Evolutionary conservation across 176 grass and related monocot species (phyloP), one percentile per base, ranked within the genome.

Genomic region (Alloteropsis semialata): DNA sequence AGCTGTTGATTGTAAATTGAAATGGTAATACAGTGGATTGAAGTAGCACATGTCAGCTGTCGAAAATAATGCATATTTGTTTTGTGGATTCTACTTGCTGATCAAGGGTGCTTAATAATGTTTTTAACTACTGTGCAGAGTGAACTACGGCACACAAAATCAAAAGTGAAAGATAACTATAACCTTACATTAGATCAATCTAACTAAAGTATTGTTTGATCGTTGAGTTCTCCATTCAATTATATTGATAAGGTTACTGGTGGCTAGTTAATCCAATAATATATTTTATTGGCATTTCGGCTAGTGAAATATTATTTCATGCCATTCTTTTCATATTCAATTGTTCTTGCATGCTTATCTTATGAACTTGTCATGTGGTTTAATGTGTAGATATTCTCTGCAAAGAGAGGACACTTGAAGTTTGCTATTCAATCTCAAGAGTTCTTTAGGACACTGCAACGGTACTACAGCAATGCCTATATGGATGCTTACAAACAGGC

Each of bases 401-500:
- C 92, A 78, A 93, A 94, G 45, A 96, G 91, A 92, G 93, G 93
- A 34, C 91, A 94, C 56, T 86, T 88, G 67, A 96, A 93, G 85
- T 85, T 91, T 78, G 86, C 91, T 72, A 95, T 92, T 50, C 93
- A 93, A 84, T 93, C 90, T 25, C 93, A 96, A 58, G 93, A 96
- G 73, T 94, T 99, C 30, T 96, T 99, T 71, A 90, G 96, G 77
- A 94, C 93, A 82, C 88, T 99, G 70, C 93, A 99, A 60, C 87
- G 96, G 77, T 92, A 99, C 72, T 99, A 96, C 75, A 99, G 91
- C 73, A 99, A 99, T 81, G 93, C 96, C 32, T 99, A 93, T 79
- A 90, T 93, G 93, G 96, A 99, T 94, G 91, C 89, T 73, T 88
- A 96, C 87, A 99, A 99, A 53, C 96, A 99, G 77, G 91, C 87